phyloP scores from a whole-genome alignment of 768 basidiomycete species.

The Daedaleopsis sinensis region DNA sequence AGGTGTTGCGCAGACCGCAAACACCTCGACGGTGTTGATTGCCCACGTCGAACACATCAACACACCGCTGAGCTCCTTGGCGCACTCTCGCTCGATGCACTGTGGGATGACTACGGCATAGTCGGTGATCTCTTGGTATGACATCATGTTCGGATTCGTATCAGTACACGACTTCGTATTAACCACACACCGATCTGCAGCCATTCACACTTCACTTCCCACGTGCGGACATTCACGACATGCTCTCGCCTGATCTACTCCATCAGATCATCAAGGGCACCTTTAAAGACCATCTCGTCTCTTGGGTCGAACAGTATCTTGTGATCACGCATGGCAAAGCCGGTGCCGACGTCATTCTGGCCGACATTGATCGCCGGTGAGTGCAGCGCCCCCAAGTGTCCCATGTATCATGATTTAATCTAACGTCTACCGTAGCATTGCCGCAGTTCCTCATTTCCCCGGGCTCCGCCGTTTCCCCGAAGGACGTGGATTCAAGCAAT shows the following conservation, averaged over 20 bases:
- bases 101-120: too few relatives aligned
- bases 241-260: constrained; percentile 20
- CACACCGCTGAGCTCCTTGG: too few relatives aligned
- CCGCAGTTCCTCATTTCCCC: constrained; percentile 22
- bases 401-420: too few relatives aligned
- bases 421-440: constrained; percentile 12
- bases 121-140: not conserved
- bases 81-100: too few relatives aligned
- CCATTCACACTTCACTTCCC: constrained; percentile 26
- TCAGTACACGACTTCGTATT: too few relatives aligned
- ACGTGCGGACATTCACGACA: constrained; percentile 25
- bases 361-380: constrained; percentile 21
- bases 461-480: constrained; percentile 26
- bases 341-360: constrained; percentile 3
- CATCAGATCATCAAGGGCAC: constrained; percentile 28
- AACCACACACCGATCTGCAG: constrained; percentile 6
- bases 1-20: too few relatives aligned
- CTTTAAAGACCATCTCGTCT: constrained; percentile 27
- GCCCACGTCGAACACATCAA: too few relatives aligned
- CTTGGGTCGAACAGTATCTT: too few relatives aligned
- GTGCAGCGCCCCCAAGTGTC: too few relatives aligned
- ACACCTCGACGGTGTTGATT: too few relatives aligned
- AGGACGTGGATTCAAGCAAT: constrained; percentile 30
- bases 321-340: constrained; percentile 2
- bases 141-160: too few relatives aligned